Evolutionary conservation across 805 yeast species (phyloP).

Genomic region (Ogataea populi-albae): DNA sequence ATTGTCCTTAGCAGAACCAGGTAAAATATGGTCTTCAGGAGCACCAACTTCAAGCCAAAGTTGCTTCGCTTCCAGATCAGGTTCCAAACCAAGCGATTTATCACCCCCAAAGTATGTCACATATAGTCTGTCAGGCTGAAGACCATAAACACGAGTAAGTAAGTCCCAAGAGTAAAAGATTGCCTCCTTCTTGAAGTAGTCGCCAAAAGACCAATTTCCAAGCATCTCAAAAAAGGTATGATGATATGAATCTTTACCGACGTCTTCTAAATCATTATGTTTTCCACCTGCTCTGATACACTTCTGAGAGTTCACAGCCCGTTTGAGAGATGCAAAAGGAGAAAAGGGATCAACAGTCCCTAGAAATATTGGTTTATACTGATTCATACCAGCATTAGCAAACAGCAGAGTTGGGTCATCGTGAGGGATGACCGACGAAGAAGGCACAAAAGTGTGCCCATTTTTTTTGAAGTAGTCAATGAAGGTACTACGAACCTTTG

Average conservation of each 20-base stretch:
- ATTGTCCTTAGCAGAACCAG: conserved; percentile 88
- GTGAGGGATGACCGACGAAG: conserved; percentile 94
- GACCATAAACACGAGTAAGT: conserved; percentile 79
- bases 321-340: conserved; percentile 75
- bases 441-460: conserved; percentile 80
- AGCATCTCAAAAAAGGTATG: conserved; percentile 99
- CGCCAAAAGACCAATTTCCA: conserved; percentile 99
- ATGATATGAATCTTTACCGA: conserved; percentile 96
- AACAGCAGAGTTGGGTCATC: conserved; percentile 96
- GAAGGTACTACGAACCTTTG: conserved; percentile 70
- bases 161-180: conserved; percentile 87
- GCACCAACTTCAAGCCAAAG: conserved; percentile 88
- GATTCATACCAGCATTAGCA: conserved; percentile 99
- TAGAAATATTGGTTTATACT: conserved; percentile 93
- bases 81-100: conserved; percentile 71
- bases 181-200: conserved; percentile 95
- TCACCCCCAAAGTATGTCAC: conserved; percentile 98
- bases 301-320: conserved; percentile 95
- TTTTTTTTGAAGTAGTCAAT: conserved; percentile 70
- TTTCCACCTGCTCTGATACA: conserved; percentile 99
- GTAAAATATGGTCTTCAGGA: conserved; percentile 85
- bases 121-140: conserved; percentile 75
- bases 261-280: conserved; percentile 97
- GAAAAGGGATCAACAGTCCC: conserved; percentile 97
- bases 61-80: conserved; percentile 91